A percentile compares a stretch with the other conserved stretches of the same genome.
These are phyloP conservation scores for Centrapalus pauciflorus DNA, from an alignment of 129 eudicot species.

Conservation along the genomic window DNA sequence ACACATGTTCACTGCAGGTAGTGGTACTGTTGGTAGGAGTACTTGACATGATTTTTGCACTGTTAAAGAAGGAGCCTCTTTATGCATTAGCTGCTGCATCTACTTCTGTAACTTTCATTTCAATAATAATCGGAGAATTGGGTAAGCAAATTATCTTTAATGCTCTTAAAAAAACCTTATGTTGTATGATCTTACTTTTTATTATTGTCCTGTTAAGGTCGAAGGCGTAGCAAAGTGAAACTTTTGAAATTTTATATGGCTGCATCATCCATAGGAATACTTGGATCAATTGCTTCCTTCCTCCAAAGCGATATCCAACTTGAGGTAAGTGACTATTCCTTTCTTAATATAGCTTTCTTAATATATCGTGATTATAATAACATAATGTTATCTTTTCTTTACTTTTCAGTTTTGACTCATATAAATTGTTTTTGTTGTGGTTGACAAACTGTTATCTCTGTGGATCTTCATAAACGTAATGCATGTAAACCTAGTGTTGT, in stretches of 20 bases:
- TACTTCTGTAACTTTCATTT: conserved; percentile 34
- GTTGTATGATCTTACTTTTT: neutral
- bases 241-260: conserved; percentile 49
- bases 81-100: conserved; percentile 43
- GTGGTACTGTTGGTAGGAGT: conserved; percentile 44
- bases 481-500: no score
- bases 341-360: neutral
- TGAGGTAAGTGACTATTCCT: conserved; percentile 33
- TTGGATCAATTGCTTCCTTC: conserved; percentile 34
- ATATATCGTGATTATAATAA: neutral
- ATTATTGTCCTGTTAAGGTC: conserved; percentile 38
- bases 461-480: no score
- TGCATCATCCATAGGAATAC: conserved; percentile 42
- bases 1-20: conserved; percentile 43
- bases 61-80: conserved; percentile 26
- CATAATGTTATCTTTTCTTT: neutral
- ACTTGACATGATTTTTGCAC: conserved; percentile 23
- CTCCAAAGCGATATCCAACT: conserved; percentile 25
- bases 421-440: no score
- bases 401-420: neutral
- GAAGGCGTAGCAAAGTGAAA: conserved; percentile 53
- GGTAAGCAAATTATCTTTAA: conserved; percentile 32
- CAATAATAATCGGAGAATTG: conserved; percentile 65
- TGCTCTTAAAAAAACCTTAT: neutral
- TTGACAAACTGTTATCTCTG: no score